Evolutionary conservation across 352 stramenopile genomes (phyloP), one percentile per base, ranked within the genome.

Genomic region (Globisporangium emineosum): DNA sequence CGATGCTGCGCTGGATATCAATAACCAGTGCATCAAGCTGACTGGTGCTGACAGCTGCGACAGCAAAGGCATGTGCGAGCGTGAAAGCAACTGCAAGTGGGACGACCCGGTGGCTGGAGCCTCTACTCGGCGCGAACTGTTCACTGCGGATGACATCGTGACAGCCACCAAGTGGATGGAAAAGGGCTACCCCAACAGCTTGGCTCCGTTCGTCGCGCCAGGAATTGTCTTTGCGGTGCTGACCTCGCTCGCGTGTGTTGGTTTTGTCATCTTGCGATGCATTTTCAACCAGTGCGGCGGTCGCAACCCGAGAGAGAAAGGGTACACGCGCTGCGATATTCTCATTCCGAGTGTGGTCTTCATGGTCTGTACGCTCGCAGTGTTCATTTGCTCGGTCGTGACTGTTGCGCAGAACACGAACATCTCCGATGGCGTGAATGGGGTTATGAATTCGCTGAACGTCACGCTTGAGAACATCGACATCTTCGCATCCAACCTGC

Each of bases 21-120:
- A 69, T 37, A 78, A 77, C 47, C 69, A 77, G 13, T 94, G 86
- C 54, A 73, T 91, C 33, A 61, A 74, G 21, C 72, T 91, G 57
- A 73, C 62, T 4, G 83, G 79, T 21, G 33, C 63, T 0, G 66
- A 81, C 43, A 81, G 73, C n/a, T 94, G 83, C 75, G 75, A 65
- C 55, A 77, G 45, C 40, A 73, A 87, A 47, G 83, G 80, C 0
- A 60, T 83, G 47, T 94, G 86, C 45, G 86, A 94, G 58, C 81
- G 81, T 40, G 71, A 79, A 50, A 83, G 75, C 71, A 94, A 91
- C 64, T 94, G 86, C 79, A 89, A 91, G 63, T 94, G 86, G 86
- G 76, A 91, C 56, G 81, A 91, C 51, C 68, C 80, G 0, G 60
- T 89, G 5, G 62, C 60, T 10, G 69, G 65, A n/a, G 67, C 75